Conservation (phyloP, 2,329 filamentous ascomycete genomes). For the Nemania diffusa region DNA sequence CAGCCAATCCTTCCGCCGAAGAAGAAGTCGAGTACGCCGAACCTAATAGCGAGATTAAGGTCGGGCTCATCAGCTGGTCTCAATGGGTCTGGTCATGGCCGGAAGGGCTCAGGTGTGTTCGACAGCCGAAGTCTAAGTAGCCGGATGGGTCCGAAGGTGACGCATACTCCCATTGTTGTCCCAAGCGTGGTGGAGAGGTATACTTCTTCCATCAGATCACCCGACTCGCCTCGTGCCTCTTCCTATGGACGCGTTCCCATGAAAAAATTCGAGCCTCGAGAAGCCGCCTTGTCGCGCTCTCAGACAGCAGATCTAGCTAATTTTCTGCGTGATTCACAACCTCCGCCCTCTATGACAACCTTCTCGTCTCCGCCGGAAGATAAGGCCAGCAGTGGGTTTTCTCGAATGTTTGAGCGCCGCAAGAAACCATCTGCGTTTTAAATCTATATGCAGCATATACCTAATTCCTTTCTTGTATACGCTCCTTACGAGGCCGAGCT, state of each 20-base stretch:
- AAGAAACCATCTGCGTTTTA: constrained; percentile 58
- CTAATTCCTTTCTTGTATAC: constrained; percentile 38
- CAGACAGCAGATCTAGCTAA: constrained; percentile 75
- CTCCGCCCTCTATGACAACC: constrained; percentile 58
- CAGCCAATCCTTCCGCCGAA: constrained; percentile 58
- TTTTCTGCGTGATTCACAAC: constrained; percentile 76
- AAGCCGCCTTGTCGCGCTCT: constrained; percentile 56
- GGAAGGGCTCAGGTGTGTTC: constrained; percentile 44
- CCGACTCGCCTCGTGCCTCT: constrained; percentile 33
- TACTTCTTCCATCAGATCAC: constrained; percentile 42
- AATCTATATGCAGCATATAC: background rate
- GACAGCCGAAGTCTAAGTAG: constrained; percentile 54
- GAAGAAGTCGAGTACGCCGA: constrained; percentile 72
- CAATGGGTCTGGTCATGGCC: constrained; percentile 31
- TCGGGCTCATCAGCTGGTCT: constrained; percentile 47
- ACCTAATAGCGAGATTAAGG: constrained; percentile 69
- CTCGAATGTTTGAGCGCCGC: constrained; percentile 61
- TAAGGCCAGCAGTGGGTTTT: constrained; percentile 56
- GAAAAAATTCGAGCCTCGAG: constrained; percentile 69
- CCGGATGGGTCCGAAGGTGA: constrained; percentile 52
- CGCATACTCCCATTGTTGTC: constrained; percentile 65
- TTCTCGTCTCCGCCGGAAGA: constrained; percentile 47
- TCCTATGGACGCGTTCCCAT: constrained; percentile 59
- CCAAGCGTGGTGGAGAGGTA: constrained; percentile 59
- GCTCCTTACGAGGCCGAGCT: constrained; percentile 8